phyloP scores from a whole-genome alignment of 192 early-diverging fungal species.

The Backusella parvicylindrica region DNA sequence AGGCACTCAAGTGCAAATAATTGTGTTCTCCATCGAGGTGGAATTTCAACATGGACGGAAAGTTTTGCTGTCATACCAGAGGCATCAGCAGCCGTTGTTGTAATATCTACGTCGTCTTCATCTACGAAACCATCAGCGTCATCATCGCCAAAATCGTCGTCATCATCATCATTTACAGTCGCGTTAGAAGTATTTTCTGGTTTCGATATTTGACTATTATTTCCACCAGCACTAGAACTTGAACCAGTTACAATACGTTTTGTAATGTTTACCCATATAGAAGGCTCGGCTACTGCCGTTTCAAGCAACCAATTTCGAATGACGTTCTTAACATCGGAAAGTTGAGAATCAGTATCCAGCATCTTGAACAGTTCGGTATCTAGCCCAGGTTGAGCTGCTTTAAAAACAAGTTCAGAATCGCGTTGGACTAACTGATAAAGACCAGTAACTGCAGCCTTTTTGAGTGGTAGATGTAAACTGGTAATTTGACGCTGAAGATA shows the following conservation, averaged over 20 bases:
- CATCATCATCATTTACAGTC: conserved; percentile 11
- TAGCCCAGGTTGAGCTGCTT: conserved; percentile 53
- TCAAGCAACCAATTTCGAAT: conserved; percentile 59
- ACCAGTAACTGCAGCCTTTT: conserved; percentile 79
- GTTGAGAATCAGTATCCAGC: conserved; percentile 66
- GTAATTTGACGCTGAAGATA: conserved; percentile 73
- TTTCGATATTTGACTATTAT: conserved; percentile 27
- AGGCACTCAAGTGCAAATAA: conserved; percentile 77
- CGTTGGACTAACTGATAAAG: conserved; percentile 82
- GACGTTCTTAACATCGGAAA: conserved; percentile 57
- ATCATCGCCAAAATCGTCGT: conserved; percentile 37
- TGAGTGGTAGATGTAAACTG: conserved; percentile 52
- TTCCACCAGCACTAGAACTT: neutral
- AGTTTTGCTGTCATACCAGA: conserved; percentile 24
- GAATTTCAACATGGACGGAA: conserved; percentile 41
- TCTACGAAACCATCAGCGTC: conserved; percentile 37
- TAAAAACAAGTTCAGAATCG: conserved; percentile 68
- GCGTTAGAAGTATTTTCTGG: conserved; percentile 1
- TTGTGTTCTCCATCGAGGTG: conserved; percentile 75
- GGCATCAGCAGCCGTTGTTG: conserved; percentile 30
- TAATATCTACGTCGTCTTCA: conserved; percentile 35
- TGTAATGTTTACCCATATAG: conserved; percentile 80
- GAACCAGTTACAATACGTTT: conserved; percentile 68
- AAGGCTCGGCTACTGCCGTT: conserved; percentile 61
- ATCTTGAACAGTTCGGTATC: conserved; percentile 82